Evolutionary conservation across 2,329 filamentous ascomycete species (phyloP).

Genomic region (Cytospora piceae): DNA sequence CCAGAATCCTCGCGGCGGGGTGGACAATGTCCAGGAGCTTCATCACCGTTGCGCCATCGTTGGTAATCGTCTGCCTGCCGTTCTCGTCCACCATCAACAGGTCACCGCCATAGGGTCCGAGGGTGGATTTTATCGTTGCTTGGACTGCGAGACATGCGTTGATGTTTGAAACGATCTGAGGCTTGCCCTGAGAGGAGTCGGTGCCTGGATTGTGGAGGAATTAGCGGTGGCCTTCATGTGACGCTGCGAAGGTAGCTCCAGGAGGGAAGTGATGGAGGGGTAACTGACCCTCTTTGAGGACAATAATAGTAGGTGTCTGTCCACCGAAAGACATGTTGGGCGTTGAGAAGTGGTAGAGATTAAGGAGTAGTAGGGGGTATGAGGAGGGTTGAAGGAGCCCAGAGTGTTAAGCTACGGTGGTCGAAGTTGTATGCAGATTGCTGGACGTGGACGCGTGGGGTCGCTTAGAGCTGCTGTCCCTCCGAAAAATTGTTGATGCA

Average conservation of each 20-base stretch:
- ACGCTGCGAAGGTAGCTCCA: constrained; percentile 28
- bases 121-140: constrained; percentile 90
- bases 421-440: constrained; percentile 20
- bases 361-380: not conserved
- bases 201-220: constrained; percentile 65
- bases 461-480: constrained; percentile 23
- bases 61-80: constrained; percentile 96
- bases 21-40: constrained; percentile 99
- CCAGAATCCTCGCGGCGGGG: constrained; percentile 93
- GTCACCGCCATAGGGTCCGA: constrained; percentile 96
- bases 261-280: constrained; percentile 36
- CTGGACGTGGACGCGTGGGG: constrained; percentile 27
- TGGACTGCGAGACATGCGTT: constrained; percentile 97
- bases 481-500: constrained; percentile 23
- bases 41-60: constrained; percentile 99
- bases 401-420: constrained; percentile 8
- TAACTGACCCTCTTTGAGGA: constrained; percentile 89
- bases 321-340: constrained; percentile 89
- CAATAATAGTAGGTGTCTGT: constrained; percentile 96
- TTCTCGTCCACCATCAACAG: constrained; percentile 94
- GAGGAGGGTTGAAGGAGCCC: constrained; percentile 9
- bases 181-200: constrained; percentile 95
- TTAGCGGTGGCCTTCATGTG: constrained; percentile 31
- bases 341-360: constrained; percentile 4
- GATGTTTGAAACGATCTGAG: constrained; percentile 96